phyloP scores from a whole-genome alignment of 257 asterid genomes.

The Nicotiana attenuata region DNA sequence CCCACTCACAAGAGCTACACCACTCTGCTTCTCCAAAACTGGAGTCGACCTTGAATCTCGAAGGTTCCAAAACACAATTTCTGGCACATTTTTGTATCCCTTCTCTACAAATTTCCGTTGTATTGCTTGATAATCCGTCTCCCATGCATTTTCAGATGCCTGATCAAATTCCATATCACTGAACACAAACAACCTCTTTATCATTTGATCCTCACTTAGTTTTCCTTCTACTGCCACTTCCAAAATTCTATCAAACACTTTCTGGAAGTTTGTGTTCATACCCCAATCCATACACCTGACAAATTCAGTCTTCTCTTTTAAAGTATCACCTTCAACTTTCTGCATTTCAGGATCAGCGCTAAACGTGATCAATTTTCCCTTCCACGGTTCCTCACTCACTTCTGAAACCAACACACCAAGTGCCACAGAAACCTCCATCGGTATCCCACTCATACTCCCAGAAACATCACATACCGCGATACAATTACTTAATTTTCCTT shows the following conservation, averaged over 20 bases:
- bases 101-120: slow-evolving; percentile 43
- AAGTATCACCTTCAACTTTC: slow-evolving; percentile 26
- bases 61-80: slow-evolving; percentile 67
- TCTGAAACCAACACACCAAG: slow-evolving; percentile 50
- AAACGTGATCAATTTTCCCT: slow-evolving; percentile 49
- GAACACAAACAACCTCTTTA: slow-evolving; percentile 45
- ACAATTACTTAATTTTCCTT: slow-evolving; percentile 46
- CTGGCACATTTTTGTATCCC: slow-evolving; percentile 43
- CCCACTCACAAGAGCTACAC: slow-evolving; percentile 58
- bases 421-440: slow-evolving; percentile 53
- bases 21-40: slow-evolving; percentile 38
- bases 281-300: slow-evolving; percentile 40
- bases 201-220: slow-evolving; percentile 33
- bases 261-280: slow-evolving; percentile 38
- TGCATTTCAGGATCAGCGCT: slow-evolving; percentile 37
- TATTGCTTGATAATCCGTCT: slow-evolving; percentile 47
- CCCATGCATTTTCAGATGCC: slow-evolving; percentile 41
- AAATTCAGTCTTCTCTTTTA: slow-evolving; percentile 29
- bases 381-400: slow-evolving; percentile 58
- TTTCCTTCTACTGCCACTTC: slow-evolving; percentile 34
- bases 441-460: slow-evolving; percentile 39
- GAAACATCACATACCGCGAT: slow-evolving; percentile 56
- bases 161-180: slow-evolving; percentile 57
- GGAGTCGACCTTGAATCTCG: slow-evolving; percentile 46
- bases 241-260: slow-evolving; percentile 39